These are phyloP conservation scores for Panellus pusillus DNA, from an alignment of 768 basidiomycete species.

Conservation along the genomic window DNA sequence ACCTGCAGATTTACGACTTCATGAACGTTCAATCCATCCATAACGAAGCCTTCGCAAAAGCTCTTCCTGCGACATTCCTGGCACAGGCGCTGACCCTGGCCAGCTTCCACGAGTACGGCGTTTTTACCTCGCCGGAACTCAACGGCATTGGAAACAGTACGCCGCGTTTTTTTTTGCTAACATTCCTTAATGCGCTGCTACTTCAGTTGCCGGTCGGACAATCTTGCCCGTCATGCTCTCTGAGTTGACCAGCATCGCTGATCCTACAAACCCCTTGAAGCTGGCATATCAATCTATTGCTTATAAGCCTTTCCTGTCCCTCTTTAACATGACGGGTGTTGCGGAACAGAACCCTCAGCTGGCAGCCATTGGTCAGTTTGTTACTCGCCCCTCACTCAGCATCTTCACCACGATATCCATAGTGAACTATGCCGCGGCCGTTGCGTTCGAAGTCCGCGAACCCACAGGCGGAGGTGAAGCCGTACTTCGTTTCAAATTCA, in stretches of 20 bases:
- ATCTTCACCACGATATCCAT: background rate
- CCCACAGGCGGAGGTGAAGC: conserved; percentile 45
- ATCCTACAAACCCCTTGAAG: conserved; percentile 52
- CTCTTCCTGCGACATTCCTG: conserved; percentile 50
- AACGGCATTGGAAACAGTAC: conserved; percentile 68
- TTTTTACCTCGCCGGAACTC: conserved; percentile 55
- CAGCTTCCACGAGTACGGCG: conserved; percentile 71
- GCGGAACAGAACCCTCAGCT: conserved; percentile 51
- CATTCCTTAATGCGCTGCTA: background rate
- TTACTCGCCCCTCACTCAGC: background rate
- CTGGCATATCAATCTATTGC: conserved; percentile 60
- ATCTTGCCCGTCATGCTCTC: conserved; percentile 61
- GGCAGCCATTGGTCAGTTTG: conserved; percentile 53
- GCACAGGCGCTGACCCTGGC: conserved; percentile 60
- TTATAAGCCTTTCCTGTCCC: conserved; percentile 76
- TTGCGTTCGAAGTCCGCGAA: conserved; percentile 61
- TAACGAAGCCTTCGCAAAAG: conserved; percentile 50
- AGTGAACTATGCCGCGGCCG: conserved; percentile 65
- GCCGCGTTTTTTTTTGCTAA: conserved; percentile 3
- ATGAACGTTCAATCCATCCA: conserved; percentile 75
- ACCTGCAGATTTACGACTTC: conserved; percentile 60
- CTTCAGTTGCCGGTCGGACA: conserved; percentile 63
- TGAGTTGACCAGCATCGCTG: conserved; percentile 51
- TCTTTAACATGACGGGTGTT: conserved; percentile 76
- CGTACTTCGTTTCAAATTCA: conserved; percentile 64